Evolutionary conservation across 164 flowering plant species (phyloP).

Genomic region (Sedum album): DNA sequence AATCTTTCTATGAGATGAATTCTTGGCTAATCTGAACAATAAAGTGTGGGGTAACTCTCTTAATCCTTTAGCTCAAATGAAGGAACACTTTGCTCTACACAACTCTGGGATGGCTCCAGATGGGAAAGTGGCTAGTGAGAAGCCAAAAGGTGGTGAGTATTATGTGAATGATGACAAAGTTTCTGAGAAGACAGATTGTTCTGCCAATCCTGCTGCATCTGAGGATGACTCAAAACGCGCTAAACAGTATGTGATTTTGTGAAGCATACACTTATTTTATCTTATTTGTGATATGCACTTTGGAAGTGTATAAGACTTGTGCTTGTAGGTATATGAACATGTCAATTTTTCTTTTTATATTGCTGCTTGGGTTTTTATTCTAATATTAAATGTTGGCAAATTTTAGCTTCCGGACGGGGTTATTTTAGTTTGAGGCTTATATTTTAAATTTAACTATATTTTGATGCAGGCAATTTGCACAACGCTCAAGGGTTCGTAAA

Average conservation of each 20-base stretch:
- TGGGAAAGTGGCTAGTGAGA: conserved; percentile 28
- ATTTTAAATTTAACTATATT: conserved; percentile 7
- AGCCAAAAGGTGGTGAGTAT: conserved; percentile 29
- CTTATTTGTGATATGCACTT: too few relatives aligned
- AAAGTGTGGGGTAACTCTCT: conserved; percentile 40
- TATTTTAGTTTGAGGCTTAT: too few relatives aligned
- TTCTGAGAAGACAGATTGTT: conserved; percentile 46
- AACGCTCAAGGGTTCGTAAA: conserved; percentile 87
- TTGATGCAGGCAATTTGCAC: conserved; percentile 83
- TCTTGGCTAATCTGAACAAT: conserved; percentile 30
- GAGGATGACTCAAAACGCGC: conserved; percentile 78
- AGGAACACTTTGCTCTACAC: conserved; percentile 24
- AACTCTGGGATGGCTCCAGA: conserved; percentile 35
- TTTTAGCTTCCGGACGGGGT: too few relatives aligned
- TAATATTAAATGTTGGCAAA: too few relatives aligned
- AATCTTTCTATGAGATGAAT: conserved; percentile 31
- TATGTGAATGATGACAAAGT: conserved; percentile 30
- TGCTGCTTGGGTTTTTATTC: too few relatives aligned
- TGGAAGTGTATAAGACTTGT: too few relatives aligned
- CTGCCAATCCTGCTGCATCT: conserved; percentile 39
- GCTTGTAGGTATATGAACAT: too few relatives aligned
- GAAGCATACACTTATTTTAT: neutral
- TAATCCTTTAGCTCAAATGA: conserved; percentile 23
- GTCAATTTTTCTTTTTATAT: too few relatives aligned
- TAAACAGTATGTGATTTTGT: conserved; percentile 57